Base-by-base conservation (phyloP, 768 basidiomycete species). In the Dioszegia hungarica region DNA sequence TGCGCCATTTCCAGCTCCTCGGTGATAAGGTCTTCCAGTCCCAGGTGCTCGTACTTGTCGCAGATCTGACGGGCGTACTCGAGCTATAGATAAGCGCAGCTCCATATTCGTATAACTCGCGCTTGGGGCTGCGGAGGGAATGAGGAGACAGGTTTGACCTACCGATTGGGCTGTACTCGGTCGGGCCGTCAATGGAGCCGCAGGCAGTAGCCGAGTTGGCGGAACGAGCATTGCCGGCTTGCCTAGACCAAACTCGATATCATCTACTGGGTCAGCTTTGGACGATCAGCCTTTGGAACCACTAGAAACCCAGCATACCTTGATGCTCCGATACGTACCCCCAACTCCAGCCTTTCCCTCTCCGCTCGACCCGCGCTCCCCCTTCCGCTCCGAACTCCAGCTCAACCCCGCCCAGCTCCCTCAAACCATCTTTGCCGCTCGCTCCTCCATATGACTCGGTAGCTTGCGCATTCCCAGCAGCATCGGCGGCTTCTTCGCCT, bases 321-420 rank as follows among this genome's bases (percentile, higher is more conserved):
- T n/a, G n/a, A n/a, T n/a, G n/a, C 31, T 54, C 60, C 17, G 40
- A 24, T 8, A 56, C 56, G 59, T 59, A 70, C 5, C 22, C 38
- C 65, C 68, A 70, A 24, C 45, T 39, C 63, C 68, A 66, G 1
- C 58, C 54, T 15, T 49, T 59, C 11, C 39, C 45, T 3, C 28
- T 27, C 24, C 29, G 43, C 14, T 60, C 50, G 27, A 70, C 39
- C 20, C 50, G 44, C 6, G 54, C 66, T 0, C 56, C 61, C 27
- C 68, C 68, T n/a, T 33, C 24, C 27, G 54, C 43, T 20, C 68
- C 68, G 47, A 63, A 62, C 36, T 63, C 65, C 14, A 70, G 34
- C 0, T 53, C 27, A 10, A 55, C 48, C 0, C 65, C 68, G 1
- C 64, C 61, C 20, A 51, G 41, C 22, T 38, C 49, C 31, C 10